Base-by-base conservation (phyloP, 2,329 filamentous ascomycete species). In the Talaromyces sp. region DNA sequence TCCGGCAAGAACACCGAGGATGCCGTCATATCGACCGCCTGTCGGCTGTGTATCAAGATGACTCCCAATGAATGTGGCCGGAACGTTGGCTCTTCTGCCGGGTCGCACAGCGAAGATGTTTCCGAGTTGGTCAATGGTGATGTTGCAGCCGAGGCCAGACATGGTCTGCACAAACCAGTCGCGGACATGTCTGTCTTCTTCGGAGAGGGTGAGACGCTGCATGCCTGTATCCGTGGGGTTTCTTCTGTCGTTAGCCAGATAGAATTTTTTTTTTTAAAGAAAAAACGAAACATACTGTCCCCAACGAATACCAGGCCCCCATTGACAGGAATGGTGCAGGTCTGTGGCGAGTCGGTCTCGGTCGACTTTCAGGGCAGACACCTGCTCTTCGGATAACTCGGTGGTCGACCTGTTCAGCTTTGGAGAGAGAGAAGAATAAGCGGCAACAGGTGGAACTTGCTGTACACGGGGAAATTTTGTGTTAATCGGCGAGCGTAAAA, bases 71-170 rank as follows among this genome's bases (percentile, higher is more conserved):
- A 86, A 90, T 1, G 87, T 89, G 1, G 89, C 83, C 9, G 85
- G 80, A 2, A 84, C 83, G 28, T 84, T 79, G 19, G 80, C 77
- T 58, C 22, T 62, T 57, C 76, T 75, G 1, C 90, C 90, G 3
- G 86, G 83, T 2, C 88, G 82, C 3, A 91, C 80, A 0, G 90
- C 89, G 70, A 93, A 95, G 63, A 89, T 89, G 66, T 93, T 95
- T 22, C 90, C 90, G 85, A 92, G 91, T 17, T 82, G 77, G 69
- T 93, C 90, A 1, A 90, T 72, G 0, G 81, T 84, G 1, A 88
- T 79, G 3, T 78, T 77, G 68, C 89, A 92, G 2, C 86, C 88
- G 0, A 91, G 74, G 0, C 77, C 77, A 65, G 82, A 70, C 0
- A 84, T 84, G 0, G 84, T 85, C 2, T 83, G 70, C 0, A 85